A percentile compares a stretch with the other conserved stretches of the same genome.
phyloP scores from a whole-genome alignment of 768 basidiomycete genomes.

The Pisolithus tinctorius region DNA sequence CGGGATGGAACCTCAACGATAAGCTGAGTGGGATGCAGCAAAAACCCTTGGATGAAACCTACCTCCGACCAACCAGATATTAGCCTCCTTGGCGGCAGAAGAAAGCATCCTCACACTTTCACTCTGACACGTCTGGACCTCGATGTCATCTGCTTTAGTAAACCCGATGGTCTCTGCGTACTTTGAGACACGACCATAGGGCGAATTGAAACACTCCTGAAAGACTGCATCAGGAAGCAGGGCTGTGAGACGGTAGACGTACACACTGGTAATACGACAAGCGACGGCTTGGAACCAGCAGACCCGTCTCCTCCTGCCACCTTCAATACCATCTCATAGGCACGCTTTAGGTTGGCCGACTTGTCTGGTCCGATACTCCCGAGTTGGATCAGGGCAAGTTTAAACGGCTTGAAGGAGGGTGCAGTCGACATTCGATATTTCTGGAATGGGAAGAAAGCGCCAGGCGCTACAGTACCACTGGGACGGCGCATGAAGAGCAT shows the following conservation, averaged over 20 bases:
- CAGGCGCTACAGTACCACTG: neutral
- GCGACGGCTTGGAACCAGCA: slow-evolving; percentile 50
- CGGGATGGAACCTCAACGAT: slow-evolving; percentile 76
- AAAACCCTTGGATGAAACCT: slow-evolving; percentile 1
- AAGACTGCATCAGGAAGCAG: neutral
- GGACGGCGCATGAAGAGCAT: neutral
- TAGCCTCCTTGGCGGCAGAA: slow-evolving; percentile 66
- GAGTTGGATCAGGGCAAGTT: slow-evolving; percentile 85
- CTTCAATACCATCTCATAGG: slow-evolving; percentile 68
- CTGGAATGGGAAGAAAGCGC: neutral
- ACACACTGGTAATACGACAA: slow-evolving; percentile 80
- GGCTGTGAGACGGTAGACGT: neutral
- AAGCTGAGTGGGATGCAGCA: neutral
- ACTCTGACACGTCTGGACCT: slow-evolving; percentile 49
- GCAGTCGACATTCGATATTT: slow-evolving; percentile 20
- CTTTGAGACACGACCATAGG: slow-evolving; percentile 74
- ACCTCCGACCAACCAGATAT: slow-evolving; percentile 94
- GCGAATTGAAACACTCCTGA: slow-evolving; percentile 87
- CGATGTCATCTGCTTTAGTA: slow-evolving; percentile 50
- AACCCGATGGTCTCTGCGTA: slow-evolving; percentile 78
- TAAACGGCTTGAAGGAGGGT: slow-evolving; percentile 62
- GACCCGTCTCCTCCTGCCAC: slow-evolving; percentile 41
- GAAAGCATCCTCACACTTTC: slow-evolving; percentile 82
- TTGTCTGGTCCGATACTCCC: slow-evolving; percentile 67
- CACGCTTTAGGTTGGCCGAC: slow-evolving; percentile 73